A percentile compares a stretch with the other conserved stretches of the same genome.
These are phyloP conservation scores for Aspergillus terreus DNA, from an alignment of 2,329 filamentous ascomycete genomes.

Conservation along the genomic window DNA sequence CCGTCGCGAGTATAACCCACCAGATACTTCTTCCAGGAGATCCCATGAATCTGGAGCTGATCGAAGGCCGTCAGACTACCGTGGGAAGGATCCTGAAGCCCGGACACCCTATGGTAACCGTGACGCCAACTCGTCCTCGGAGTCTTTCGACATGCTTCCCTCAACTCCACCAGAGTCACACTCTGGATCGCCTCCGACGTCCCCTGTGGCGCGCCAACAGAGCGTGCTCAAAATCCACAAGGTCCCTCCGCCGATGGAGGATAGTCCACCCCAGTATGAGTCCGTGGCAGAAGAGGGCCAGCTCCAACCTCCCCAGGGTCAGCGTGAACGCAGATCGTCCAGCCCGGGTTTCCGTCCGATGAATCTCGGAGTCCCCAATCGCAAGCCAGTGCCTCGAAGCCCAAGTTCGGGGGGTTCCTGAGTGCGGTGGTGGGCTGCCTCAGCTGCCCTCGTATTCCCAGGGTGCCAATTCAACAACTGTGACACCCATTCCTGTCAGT, in stretches of 20 bases:
- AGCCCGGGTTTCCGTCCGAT: conserved; percentile 24
- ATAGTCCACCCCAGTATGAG: conserved; percentile 31
- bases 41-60: conserved; percentile 35
- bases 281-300: conserved; percentile 21
- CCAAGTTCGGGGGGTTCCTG: conserved; percentile 8
- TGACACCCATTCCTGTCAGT: too few relatives aligned
- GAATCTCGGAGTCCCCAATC: conserved; percentile 35
- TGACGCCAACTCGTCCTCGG: conserved; percentile 28
- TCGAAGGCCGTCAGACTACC: conserved; percentile 32
- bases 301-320: conserved; percentile 8
- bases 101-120: conserved; percentile 19
- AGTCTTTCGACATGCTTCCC: conserved; percentile 40
- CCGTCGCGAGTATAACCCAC: conserved; percentile 51
- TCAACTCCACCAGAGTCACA: conserved; percentile 33
- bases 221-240: conserved; percentile 31
- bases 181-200: conserved; percentile 30
- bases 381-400: conserved; percentile 36
- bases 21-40: conserved; percentile 29
- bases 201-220: conserved; percentile 27
- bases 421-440: too few relatives aligned
- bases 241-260: conserved; percentile 20
- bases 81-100: conserved; percentile 25
- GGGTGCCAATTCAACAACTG: too few relatives aligned
- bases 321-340: conserved; percentile 19
- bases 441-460: too few relatives aligned